Evolutionary conservation across 176 grass and related monocot genomes (phyloP), one percentile per base, ranked within the genome.

Genomic region (Raddia distichophylla): DNA sequence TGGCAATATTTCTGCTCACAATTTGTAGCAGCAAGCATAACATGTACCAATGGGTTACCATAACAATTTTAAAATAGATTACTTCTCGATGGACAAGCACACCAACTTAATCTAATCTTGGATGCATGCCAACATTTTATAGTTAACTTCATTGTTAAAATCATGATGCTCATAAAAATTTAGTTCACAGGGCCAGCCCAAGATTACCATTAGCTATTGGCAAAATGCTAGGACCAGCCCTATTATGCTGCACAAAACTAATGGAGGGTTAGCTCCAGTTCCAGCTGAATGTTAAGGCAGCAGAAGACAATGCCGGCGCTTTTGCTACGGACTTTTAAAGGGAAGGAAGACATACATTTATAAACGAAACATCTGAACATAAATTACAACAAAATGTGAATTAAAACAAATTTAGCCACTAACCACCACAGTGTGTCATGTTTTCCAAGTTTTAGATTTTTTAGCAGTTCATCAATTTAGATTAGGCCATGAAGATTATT

Each of bases 1-100:
- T 34, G 61, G 85, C 85, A 82, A 82, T 66, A 87, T 87, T 76
- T 87, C 85, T 87, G 85, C 64, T 87, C 78, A 70, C 59, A 64
- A 75, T 68, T 77, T 76, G 60, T 40, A 82, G 63, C 67, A 68
- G 58, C 70, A 87, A 70, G 20, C 22, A 86, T 67, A 76, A 82
- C 49, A 82, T 60, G 19, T 69, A 76, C 78, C 53, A 45, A 48
- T 32, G 12, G 55, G 71, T 87, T 87, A 87, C 78, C 84, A 62
- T 85, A 48, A 46, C 65, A 34, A 44, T 20, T 72, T 52, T 2
- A 50, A 72, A 15, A 34, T 12, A 51, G 19, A 72, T 46, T 19
- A 70, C 20, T 72, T 47, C 47, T 72, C 11, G 20, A 71, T 34
- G 47, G 11, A 52, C 19, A 72, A 52, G 22, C 47, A 72, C 69